Percentiles rank a stretch among this genome's conserved stretches.
Evolutionary conservation across 2,329 filamentous ascomycete species (phyloP).

Genomic region (Talaromyces sp.): DNA sequence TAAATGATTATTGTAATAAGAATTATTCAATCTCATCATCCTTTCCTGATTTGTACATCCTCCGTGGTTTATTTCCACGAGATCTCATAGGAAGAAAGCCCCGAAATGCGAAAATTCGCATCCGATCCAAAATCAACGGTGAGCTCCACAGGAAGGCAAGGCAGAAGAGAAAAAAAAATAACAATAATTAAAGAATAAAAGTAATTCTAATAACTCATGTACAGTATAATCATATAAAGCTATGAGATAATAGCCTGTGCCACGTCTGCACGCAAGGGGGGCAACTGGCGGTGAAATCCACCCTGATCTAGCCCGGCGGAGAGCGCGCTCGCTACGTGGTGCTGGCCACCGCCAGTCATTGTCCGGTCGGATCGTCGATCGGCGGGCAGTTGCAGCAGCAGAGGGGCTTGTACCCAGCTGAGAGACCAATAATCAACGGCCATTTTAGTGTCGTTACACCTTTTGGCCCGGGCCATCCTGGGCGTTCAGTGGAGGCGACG

Average conservation of each 20-base stretch:
- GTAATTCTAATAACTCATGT: neutral
- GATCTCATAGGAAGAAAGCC: neutral
- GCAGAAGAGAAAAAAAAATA: neutral
- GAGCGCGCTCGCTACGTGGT: conserved; percentile 26
- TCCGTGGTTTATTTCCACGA: neutral
- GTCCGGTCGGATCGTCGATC: conserved; percentile 30
- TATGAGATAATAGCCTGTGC: conserved; percentile 15
- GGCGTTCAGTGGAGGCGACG: conserved; percentile 2
- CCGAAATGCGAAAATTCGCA: neutral
- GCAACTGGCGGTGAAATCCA: conserved; percentile 31
- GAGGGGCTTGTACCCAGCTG: neutral
- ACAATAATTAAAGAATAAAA: too few relatives aligned
- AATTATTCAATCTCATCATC: neutral
- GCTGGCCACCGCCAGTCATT: conserved; percentile 26
- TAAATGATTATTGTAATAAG: too few relatives aligned
- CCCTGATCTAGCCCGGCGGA: conserved; percentile 23
- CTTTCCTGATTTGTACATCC: neutral
- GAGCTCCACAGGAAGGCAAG: neutral
- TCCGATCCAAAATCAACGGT: neutral
- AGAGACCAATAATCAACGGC: neutral
- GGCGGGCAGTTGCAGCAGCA: conserved; percentile 24
- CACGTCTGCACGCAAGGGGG: conserved; percentile 27
- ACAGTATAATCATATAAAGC: neutral
- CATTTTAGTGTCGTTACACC: conserved; percentile 26
- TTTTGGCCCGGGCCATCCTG: conserved; percentile 21